phyloP scores from a whole-genome alignment of 1,139 yeast species.

The Yamadazyma atlantica region DNA sequence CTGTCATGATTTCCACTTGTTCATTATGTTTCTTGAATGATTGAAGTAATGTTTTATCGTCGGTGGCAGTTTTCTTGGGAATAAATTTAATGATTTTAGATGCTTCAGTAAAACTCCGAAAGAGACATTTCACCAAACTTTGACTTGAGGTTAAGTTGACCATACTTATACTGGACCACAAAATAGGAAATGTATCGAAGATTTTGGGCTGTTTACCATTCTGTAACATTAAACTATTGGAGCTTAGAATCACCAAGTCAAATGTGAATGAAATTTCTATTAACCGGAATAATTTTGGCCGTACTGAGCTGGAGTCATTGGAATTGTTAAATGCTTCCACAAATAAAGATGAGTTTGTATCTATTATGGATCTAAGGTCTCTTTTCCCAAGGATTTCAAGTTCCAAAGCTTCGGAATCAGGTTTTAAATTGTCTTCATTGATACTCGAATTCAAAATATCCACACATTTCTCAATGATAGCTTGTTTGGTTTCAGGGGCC shows the following conservation, averaged over 20 bases:
- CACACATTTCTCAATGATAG: not conserved
- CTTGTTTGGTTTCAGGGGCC: not conserved
- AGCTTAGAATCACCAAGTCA: conserved; percentile 58
- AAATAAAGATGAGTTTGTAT: conserved; percentile 26
- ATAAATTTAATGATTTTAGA: conserved; percentile 39
- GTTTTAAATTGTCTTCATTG: conserved; percentile 2
- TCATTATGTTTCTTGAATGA: conserved; percentile 33
- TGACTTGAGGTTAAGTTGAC: conserved; percentile 16
- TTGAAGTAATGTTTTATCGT: conserved; percentile 21
- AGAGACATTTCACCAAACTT: conserved; percentile 30
- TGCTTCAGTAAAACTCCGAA: conserved; percentile 39
- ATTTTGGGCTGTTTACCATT: conserved; percentile 38
- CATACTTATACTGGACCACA: conserved; percentile 46
- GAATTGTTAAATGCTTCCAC: not conserved
- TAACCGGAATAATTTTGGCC: conserved; percentile 28
- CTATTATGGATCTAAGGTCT: conserved; percentile 38
- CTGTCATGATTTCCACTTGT: conserved; percentile 25
- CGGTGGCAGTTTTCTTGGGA: conserved; percentile 24
- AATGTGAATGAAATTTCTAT: conserved; percentile 48
- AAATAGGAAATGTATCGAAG: conserved; percentile 43
- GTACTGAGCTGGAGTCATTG: not conserved
- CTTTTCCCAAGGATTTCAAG: conserved; percentile 22
- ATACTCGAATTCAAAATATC: not conserved
- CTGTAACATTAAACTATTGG: conserved; percentile 47
- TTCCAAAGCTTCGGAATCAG: conserved; percentile 10